A percentile compares a stretch with the other conserved stretches of the same genome.
Conservation (phyloP, 2,329 filamentous ascomycete genomes). For the Apiospora pterosperma region DNA sequence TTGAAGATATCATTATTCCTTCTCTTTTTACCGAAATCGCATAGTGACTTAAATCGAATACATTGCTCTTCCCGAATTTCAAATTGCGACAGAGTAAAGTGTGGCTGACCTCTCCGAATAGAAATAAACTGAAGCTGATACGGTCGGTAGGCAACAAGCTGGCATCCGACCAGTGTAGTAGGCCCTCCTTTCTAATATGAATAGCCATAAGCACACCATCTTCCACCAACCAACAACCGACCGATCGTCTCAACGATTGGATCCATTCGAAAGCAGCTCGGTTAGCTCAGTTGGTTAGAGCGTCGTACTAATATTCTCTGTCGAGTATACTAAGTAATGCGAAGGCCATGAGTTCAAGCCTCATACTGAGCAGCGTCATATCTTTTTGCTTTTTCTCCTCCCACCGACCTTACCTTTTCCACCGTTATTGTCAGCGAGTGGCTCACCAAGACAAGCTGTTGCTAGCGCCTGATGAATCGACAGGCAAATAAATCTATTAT, state of each 20-base stretch:
- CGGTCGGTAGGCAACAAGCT: neutral
- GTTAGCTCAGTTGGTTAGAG: slow-evolving; percentile 3
- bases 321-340: neutral
- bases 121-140: neutral
- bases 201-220: neutral
- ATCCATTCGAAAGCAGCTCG: neutral
- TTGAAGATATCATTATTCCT: no score
- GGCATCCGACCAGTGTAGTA: neutral
- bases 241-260: neutral
- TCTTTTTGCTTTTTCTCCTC: neutral
- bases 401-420: neutral
- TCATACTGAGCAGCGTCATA: neutral
- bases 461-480: neutral
- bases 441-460: neutral
- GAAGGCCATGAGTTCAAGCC: slow-evolving; percentile 1
- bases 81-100: neutral
- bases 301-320: slow-evolving; percentile 1
- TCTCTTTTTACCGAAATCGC: no score
- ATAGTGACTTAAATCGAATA: no score
- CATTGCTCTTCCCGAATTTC: no score
- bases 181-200: neutral
- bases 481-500: neutral
- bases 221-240: neutral
- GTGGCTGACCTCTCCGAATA: neutral
- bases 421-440: neutral